Percentiles rank a stretch among this genome's conserved stretches.
These are phyloP conservation scores for Plasmodium vivax DNA, from an alignment of 169 alveolate species.

Conservation along the genomic window DNA sequence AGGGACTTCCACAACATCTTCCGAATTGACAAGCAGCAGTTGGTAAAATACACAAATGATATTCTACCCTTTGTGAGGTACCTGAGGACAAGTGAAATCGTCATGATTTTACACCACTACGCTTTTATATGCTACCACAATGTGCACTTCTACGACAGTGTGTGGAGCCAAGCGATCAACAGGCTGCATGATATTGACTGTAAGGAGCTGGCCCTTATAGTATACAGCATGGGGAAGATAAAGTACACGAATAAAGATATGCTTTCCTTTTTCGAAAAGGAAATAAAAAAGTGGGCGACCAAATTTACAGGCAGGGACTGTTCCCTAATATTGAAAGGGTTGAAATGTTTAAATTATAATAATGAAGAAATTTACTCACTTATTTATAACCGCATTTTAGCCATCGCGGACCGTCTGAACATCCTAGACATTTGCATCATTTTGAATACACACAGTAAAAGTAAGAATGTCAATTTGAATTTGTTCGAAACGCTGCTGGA, in stretches of 20 bases:
- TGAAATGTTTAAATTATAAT: slow-evolving; percentile 36
- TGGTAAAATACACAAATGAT: slow-evolving; percentile 65
- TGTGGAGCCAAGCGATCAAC: slow-evolving; percentile 40
- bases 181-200: slow-evolving; percentile 67
- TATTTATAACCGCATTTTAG: slow-evolving; percentile 39
- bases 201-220: slow-evolving; percentile 65
- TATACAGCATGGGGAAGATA: slow-evolving; percentile 75
- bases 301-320: slow-evolving; percentile 73
- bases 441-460: slow-evolving; percentile 69
- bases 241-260: slow-evolving; percentile 68
- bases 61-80: slow-evolving; percentile 59
- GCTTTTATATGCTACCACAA: slow-evolving; percentile 57
- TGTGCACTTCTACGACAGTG: slow-evolving; percentile 25
- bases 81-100: slow-evolving; percentile 73
- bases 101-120: slow-evolving; percentile 73
- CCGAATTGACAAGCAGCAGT: slow-evolving; percentile 52
- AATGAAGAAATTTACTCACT: slow-evolving; percentile 16
- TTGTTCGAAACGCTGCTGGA: slow-evolving; percentile 62
- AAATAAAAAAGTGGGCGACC: slow-evolving; percentile 59
- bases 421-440: slow-evolving; percentile 69
- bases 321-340: slow-evolving; percentile 66
- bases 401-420: slow-evolving; percentile 23
- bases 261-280: slow-evolving; percentile 61
- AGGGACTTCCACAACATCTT: slow-evolving; percentile 75
- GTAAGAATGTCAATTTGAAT: slow-evolving; percentile 37